Base-by-base conservation (phyloP, 1,284 basidiomycete species). In the Anthracocystis panici-leucophaei region DNA sequence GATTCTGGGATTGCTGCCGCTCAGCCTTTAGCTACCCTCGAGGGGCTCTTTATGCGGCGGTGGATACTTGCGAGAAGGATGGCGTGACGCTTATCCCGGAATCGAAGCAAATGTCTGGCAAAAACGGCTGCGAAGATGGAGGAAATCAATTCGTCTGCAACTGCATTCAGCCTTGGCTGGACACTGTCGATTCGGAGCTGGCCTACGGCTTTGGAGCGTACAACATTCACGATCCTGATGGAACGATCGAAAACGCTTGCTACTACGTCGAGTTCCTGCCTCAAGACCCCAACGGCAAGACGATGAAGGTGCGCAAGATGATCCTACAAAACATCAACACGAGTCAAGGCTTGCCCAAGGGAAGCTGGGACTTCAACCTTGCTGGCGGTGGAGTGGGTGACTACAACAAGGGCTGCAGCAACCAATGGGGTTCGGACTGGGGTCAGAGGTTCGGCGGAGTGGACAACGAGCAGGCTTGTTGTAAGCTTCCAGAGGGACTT, bases 251-350 rank as follows among this genome's bases (percentile, higher is more conserved):
- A 14, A 62, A 58, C 20, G 62, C 72, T 1, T 75, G 72, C 41
- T 75, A 65, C 42, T 44, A 56, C 2, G 42, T 44, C 52, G 56
- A 69, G 41, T 69, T 75, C 50, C 33, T 45, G 18, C 52, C 52
- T 12, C 42, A 61, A 20, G 71, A 74, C 31, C 41, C 61, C 11
- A 55, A 31, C 20, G 71, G 61, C 40, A 74, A 74, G 42, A 38
- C 65, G 10, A 49, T 74, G 49, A 65, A 68, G 48, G 50, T 74
- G 5, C 40, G 41, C 38, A 69, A 66, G 56, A 55, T 75, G 51
- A 75, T 75, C 21, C 9, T 75, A 27, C 72, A 75, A 44, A 69
- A 69, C 63, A 65, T 75, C 59, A 75, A 75, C 46, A 69, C 62
- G 16, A 69, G 72, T 12, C 27, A 31, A 12, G 53, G 42, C 18